These are phyloP conservation scores for Ilex asprella DNA, from an alignment of 257 asterid genomes.

Conservation along the genomic window DNA sequence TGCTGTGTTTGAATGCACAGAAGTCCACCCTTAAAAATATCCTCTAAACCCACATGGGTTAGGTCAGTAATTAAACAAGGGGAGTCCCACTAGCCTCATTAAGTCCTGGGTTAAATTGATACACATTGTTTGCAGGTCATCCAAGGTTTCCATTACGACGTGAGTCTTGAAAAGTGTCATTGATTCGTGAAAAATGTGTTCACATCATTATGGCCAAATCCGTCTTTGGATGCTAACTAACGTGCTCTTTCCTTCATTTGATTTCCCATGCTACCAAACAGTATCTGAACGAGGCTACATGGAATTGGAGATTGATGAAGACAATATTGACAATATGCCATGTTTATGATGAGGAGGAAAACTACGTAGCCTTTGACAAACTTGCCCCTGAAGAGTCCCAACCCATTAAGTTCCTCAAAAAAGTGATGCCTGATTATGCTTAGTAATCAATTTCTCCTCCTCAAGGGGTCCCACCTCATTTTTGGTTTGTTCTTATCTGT, in stretches of 20 bases:
- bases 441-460: slow-evolving; percentile 22
- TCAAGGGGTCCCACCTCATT: slow-evolving; percentile 2
- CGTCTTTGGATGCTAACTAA: slow-evolving; percentile 1
- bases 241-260: not conserved
- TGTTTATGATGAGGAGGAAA: slow-evolving; percentile 57
- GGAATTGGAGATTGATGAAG: slow-evolving; percentile 99
- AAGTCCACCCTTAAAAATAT: not conserved
- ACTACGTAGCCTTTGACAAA: slow-evolving; percentile 69
- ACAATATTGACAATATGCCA: slow-evolving; percentile 84
- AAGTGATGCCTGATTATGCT: slow-evolving; percentile 82
- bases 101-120: no score
- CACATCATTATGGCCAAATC: not conserved
- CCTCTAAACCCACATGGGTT: not conserved
- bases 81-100: no score
- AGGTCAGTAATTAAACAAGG: no score
- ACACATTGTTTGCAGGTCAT: no score
- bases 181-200: not conserved
- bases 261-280: slow-evolving; percentile 16
- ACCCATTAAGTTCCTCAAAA: slow-evolving; percentile 76
- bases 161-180: not conserved
- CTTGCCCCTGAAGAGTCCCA: slow-evolving; percentile 68
- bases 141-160: no score
- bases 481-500: not conserved
- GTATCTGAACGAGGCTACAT: slow-evolving; percentile 90
- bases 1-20: no score